Conservation (phyloP, 148 eudicot genomes). For the Rhododendron ovatum region DNA sequence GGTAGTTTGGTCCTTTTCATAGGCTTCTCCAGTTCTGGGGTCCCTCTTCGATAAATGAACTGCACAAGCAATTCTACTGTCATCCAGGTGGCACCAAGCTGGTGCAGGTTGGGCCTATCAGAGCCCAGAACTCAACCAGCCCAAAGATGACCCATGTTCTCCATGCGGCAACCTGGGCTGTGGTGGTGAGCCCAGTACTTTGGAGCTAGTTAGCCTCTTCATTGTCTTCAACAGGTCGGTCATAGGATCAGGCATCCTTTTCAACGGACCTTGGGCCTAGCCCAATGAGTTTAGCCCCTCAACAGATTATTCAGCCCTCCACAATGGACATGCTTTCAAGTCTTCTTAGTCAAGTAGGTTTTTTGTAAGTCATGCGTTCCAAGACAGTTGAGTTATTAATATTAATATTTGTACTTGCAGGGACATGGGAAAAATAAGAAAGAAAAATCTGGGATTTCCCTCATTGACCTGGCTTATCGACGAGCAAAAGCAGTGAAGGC, state of each 20-base stretch:
- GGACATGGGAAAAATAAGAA: constrained; percentile 49
- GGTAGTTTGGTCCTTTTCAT: background rate
- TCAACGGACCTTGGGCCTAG: background rate
- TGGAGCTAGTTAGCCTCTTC: background rate
- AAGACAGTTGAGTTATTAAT: background rate
- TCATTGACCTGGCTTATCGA: constrained; percentile 77
- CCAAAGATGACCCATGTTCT: background rate
- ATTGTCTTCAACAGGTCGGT: background rate
- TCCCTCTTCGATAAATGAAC: background rate
- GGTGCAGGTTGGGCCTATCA: background rate
- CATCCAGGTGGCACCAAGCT: background rate
- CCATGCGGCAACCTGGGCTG: background rate
- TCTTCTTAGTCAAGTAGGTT: background rate
- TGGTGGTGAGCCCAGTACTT: background rate
- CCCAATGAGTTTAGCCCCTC: background rate
- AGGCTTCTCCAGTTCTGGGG: background rate
- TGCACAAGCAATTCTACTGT: background rate
- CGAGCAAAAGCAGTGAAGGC: constrained; percentile 89
- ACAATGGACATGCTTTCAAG: background rate
- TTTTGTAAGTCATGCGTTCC: background rate
- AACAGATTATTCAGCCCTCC: background rate
- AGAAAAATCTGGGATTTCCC: constrained; percentile 69
- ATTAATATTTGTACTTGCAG: constrained; percentile 26
- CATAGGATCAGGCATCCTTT: background rate
- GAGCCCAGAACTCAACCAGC: background rate